phyloP scores from a whole-genome alignment of 352 stramenopile genomes.

The Phytopythium helicoides region DNA sequence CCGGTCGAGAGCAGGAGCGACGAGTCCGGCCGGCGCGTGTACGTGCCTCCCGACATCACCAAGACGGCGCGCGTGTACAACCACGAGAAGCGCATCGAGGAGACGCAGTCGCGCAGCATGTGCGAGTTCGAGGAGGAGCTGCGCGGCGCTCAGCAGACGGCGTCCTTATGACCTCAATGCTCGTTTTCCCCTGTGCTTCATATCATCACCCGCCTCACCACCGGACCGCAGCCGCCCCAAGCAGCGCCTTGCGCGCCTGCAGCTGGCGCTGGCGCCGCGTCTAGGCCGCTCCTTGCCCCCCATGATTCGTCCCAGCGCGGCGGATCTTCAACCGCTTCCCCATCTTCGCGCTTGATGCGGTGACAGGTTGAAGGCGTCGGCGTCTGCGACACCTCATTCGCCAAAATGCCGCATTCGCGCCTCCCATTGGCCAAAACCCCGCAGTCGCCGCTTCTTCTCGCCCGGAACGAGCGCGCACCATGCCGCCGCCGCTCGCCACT shows the following conservation, averaged over 20 bases:
- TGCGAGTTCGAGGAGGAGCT: slow-evolving; percentile 46
- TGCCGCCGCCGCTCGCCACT: too few relatives aligned
- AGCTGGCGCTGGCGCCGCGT: too few relatives aligned
- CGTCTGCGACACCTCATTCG: slow-evolving; percentile 6
- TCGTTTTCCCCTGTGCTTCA: not conserved
- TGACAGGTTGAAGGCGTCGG: slow-evolving; percentile 1
- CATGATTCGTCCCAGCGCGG: too few relatives aligned
- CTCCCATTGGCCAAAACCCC: not conserved
- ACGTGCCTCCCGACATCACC: slow-evolving; percentile 47
- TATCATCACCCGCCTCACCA: too few relatives aligned
- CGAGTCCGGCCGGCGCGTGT: slow-evolving; percentile 3
- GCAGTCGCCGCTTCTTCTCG: not conserved
- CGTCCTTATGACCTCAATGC: not conserved
- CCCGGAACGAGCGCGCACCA: too few relatives aligned
- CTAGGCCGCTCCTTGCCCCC: too few relatives aligned
- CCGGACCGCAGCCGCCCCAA: too few relatives aligned
- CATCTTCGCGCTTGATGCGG: slow-evolving; percentile 2
- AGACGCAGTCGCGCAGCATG: slow-evolving; percentile 58
- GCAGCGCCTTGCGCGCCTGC: too few relatives aligned
- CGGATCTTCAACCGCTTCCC: slow-evolving; percentile 5
- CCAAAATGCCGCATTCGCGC: not conserved
- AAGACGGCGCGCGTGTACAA: slow-evolving; percentile 48
- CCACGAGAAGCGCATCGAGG: slow-evolving; percentile 42
- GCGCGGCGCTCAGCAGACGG: slow-evolving; percentile 7
- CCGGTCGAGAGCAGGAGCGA: slow-evolving; percentile 10